A percentile compares a stretch with the other conserved stretches of the same genome.
These are phyloP conservation scores for Penicillium sp. DNA, from an alignment of 2,329 filamentous ascomycete genomes.

Conservation along the genomic window DNA sequence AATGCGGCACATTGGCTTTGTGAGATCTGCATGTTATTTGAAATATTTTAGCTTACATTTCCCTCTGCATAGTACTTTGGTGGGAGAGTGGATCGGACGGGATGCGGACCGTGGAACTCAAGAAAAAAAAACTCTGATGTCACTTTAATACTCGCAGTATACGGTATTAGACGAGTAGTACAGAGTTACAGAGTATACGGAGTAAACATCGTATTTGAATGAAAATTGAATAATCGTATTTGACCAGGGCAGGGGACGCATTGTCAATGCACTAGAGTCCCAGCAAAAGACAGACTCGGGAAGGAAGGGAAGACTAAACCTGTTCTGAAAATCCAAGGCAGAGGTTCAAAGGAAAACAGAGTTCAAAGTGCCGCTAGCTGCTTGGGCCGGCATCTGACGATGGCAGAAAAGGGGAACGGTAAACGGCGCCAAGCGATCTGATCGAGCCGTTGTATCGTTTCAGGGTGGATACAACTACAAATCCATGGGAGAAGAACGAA, in stretches of 20 bases:
- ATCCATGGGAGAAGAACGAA: background rate
- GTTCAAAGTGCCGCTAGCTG: conserved; percentile 16
- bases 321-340: background rate
- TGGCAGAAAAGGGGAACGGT: conserved; percentile 9
- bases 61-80: background rate
- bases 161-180: too few species aligned
- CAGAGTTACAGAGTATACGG: too few species aligned
- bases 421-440: conserved; percentile 11
- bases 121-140: background rate
- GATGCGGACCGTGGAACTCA: conserved; percentile 4
- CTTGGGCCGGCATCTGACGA: conserved; percentile 15
- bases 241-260: too few species aligned
- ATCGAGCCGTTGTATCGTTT: conserved; percentile 10
- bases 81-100: background rate
- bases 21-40: conserved; percentile 4
- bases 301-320: too few species aligned
- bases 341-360: conserved; percentile 8
- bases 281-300: too few species aligned
- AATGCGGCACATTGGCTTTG: conserved; percentile 5
- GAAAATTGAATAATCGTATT: too few species aligned
- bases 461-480: background rate
- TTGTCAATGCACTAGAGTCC: too few species aligned
- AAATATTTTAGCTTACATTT: conserved; percentile 1
- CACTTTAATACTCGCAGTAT: background rate
- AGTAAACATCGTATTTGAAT: too few species aligned